These are phyloP conservation scores for Stachybotrys echinatus DNA, from an alignment of 2,329 filamentous ascomycete species.

Conservation along the genomic window DNA sequence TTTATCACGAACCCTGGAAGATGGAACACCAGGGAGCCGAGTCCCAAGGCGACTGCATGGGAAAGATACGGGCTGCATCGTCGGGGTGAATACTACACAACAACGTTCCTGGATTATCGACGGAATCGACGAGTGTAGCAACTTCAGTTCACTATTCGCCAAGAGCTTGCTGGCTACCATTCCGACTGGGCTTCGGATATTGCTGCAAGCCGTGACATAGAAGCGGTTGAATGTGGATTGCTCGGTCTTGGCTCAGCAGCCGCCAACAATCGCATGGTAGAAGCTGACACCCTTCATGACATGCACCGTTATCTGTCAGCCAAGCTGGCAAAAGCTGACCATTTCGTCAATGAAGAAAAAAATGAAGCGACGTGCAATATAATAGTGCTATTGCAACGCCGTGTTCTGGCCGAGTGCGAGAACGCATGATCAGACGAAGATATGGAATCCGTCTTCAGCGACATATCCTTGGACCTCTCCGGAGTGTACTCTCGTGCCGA, in stretches of 20 bases:
- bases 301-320: background rate
- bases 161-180: background rate
- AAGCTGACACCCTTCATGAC: background rate
- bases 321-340: background rate
- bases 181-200: background rate
- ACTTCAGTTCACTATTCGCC: background rate
- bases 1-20: background rate
- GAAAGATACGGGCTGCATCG: background rate
- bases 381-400: background rate
- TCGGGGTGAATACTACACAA: background rate
- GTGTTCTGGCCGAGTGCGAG: background rate
- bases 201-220: background rate
- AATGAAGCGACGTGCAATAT: background rate
- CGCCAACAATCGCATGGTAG: background rate
- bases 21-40: background rate
- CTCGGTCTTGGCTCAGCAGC: background rate
- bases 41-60: background rate
- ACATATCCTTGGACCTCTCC: background rate
- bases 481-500: background rate
- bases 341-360: background rate
- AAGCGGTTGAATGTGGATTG: background rate
- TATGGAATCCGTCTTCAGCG: background rate
- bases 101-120: slow-evolving; percentile 1
- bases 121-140: background rate
- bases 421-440: background rate